A percentile compares a stretch with the other conserved stretches of the same genome.
Evolutionary conservation across 495 filamentous ascomycete species (phyloP).

Genomic region (Hyaloscypha bicolor): DNA sequence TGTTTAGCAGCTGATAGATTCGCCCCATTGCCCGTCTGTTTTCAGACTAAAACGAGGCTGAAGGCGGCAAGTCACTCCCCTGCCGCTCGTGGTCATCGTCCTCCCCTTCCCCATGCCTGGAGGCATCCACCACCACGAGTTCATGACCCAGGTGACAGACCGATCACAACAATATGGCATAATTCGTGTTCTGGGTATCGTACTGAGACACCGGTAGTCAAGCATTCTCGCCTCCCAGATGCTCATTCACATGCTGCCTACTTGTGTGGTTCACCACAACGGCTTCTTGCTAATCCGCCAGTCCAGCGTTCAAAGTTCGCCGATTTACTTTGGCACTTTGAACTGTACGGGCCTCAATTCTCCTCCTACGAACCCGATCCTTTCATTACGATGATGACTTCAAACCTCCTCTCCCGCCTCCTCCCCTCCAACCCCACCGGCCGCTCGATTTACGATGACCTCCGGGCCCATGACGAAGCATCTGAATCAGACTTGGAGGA

Average conservation of each 20-base stretch:
- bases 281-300: slow-evolving; percentile 13
- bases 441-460: slow-evolving; percentile 71
- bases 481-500: slow-evolving; percentile 67
- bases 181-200: not conserved
- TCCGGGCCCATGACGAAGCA: slow-evolving; percentile 61
- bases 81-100: slow-evolving; percentile 10
- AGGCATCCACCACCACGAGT: slow-evolving; percentile 8
- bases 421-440: slow-evolving; percentile 62
- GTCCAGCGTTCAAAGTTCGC: not conserved
- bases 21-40: not conserved
- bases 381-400: slow-evolving; percentile 57
- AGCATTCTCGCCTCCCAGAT: slow-evolving; percentile 17
- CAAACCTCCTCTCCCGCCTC: slow-evolving; percentile 75
- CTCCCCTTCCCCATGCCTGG: not conserved
- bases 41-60: slow-evolving; percentile 3
- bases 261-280: slow-evolving; percentile 11
- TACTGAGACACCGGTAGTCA: not conserved
- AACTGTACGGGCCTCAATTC: not conserved
- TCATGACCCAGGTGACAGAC: slow-evolving; percentile 13
- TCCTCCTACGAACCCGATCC: not conserved
- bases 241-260: slow-evolving; percentile 7
- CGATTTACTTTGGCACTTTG: not conserved
- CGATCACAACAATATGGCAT: slow-evolving; percentile 25
- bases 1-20: not conserved
- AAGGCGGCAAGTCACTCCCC: slow-evolving; percentile 7